Conservation (phyloP, 768 basidiomycete species). For the Boletus bicolor region DNA sequence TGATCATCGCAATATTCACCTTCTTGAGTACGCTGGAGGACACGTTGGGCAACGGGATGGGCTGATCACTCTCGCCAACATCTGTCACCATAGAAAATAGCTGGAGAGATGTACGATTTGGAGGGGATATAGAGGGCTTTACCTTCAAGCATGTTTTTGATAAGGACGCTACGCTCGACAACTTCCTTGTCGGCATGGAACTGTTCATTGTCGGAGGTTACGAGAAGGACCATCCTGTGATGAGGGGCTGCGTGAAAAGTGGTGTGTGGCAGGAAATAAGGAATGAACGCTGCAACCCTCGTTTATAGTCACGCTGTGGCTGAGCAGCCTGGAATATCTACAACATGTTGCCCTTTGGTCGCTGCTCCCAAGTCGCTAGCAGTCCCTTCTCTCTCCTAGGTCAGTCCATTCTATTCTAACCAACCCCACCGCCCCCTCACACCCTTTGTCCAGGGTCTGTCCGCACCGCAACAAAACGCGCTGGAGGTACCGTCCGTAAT, state of each 20-base stretch:
- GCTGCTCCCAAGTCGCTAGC: conserved; percentile 37
- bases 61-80: conserved; percentile 90
- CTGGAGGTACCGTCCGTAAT: conserved; percentile 92
- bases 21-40: conserved; percentile 91
- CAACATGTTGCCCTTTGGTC: conserved; percentile 18
- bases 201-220: conserved; percentile 93
- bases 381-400: conserved; percentile 52
- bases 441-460: conserved; percentile 49
- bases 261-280: background rate
- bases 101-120: background rate
- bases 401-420: conserved; percentile 2
- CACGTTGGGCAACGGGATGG: conserved; percentile 93
- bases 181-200: conserved; percentile 93
- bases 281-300: background rate
- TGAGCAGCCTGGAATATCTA: background rate
- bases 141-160: conserved; percentile 99
- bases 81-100: conserved; percentile 45
- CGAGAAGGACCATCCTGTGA: conserved; percentile 72
- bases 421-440: background rate
- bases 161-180: conserved; percentile 91
- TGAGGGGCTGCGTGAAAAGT: conserved; percentile 10
- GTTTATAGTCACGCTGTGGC: conserved; percentile 17
- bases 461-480: conserved; percentile 94
- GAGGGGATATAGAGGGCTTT: conserved; percentile 4
- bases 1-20: conserved; percentile 40